Conservation (phyloP, 306 rosid species). For the Aeschynomene evenia region DNA sequence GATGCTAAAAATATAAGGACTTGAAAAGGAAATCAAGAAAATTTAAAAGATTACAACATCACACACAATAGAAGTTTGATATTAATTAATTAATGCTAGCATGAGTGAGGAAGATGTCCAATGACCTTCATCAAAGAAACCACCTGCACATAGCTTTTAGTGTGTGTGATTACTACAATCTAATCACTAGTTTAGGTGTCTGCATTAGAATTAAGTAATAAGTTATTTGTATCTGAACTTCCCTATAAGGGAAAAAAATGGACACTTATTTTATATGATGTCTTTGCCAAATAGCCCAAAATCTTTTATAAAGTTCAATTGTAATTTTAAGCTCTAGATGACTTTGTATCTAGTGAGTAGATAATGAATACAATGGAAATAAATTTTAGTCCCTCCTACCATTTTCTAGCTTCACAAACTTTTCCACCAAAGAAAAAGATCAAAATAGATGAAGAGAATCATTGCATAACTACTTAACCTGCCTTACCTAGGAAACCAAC, state of each 20-base stretch:
- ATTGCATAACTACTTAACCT: background rate
- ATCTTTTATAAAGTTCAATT: background rate
- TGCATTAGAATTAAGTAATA: background rate
- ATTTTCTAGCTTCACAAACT: background rate
- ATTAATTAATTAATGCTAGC: too few species aligned
- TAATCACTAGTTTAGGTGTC: background rate
- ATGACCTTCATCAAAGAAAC: too few species aligned
- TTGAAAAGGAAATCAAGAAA: too few species aligned
- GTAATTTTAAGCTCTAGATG: background rate
- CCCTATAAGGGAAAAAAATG: background rate
- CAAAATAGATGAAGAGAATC: background rate
- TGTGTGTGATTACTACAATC: background rate
- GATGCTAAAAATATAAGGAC: too few species aligned
- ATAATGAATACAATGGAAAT: background rate
- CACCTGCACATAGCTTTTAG: too few species aligned
- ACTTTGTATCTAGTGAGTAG: background rate
- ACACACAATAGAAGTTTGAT: too few species aligned
- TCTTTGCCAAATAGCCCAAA: background rate
- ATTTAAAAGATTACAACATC: too few species aligned
- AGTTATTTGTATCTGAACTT: background rate
- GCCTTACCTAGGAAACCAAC: background rate
- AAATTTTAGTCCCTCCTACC: background rate
- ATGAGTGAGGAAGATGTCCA: too few species aligned
- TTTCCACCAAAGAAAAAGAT: slow-evolving; percentile 2
- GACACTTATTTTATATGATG: background rate